Percentiles rank a stretch among this genome's conserved stretches.
phyloP scores from a whole-genome alignment of 1,284 basidiomycete species.

The Naganishia sp. region DNA sequence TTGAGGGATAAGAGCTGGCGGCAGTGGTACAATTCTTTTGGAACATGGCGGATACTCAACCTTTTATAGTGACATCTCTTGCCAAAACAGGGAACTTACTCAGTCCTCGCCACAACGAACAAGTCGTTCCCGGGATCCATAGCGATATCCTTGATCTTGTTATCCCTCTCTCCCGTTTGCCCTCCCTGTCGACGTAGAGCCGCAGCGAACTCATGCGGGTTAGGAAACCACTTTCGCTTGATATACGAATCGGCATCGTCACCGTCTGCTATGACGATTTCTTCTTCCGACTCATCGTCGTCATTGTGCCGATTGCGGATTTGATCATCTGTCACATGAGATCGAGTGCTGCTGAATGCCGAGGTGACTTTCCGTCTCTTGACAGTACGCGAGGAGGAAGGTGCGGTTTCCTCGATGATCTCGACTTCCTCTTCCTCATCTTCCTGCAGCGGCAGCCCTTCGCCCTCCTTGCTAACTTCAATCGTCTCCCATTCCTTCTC shows the following conservation, averaged over 20 bases:
- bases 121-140: slow-evolving; percentile 53
- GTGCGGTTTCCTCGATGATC: slow-evolving; percentile 30
- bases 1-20: neutral
- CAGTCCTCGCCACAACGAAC: slow-evolving; percentile 45
- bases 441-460: slow-evolving; percentile 7
- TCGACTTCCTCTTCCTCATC: slow-evolving; percentile 31
- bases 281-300: slow-evolving; percentile 51
- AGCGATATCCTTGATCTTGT: slow-evolving; percentile 46
- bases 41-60: neutral
- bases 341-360: slow-evolving; percentile 6
- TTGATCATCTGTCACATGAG: slow-evolving; percentile 23
- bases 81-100: slow-evolving; percentile 38
- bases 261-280: slow-evolving; percentile 21
- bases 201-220: slow-evolving; percentile 36
- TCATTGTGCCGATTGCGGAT: slow-evolving; percentile 39
- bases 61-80: neutral
- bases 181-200: neutral
- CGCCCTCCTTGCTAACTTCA: slow-evolving; percentile 33
- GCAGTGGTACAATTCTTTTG: neutral
- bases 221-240: slow-evolving; percentile 38
- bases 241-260: slow-evolving; percentile 37
- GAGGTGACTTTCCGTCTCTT: slow-evolving; percentile 5
- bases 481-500: slow-evolving; percentile 43
- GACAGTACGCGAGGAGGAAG: neutral
- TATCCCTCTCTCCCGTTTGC: neutral